These are phyloP conservation scores for Talaromyces sp. DNA, from an alignment of 2,329 filamentous ascomycete genomes.

Conservation along the genomic window DNA sequence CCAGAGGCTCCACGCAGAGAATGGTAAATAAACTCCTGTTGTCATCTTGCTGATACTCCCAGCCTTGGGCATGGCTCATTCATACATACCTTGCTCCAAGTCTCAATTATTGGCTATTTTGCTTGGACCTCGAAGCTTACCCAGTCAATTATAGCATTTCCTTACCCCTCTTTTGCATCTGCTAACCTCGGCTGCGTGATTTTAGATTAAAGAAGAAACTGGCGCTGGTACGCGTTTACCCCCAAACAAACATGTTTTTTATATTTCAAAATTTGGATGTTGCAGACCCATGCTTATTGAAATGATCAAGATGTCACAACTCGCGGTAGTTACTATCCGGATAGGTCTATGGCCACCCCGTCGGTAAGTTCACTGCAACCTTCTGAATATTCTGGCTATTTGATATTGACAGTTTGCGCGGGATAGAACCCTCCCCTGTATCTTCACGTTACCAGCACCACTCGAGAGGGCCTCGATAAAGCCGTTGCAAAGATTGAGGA, in stretches of 20 bases:
- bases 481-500: conserved; percentile 87
- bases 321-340: conserved; percentile 90
- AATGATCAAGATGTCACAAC: conserved; percentile 91
- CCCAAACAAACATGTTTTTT: conserved; percentile 30
- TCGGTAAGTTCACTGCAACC: conserved; percentile 58
- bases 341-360: conserved; percentile 94
- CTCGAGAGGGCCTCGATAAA: conserved; percentile 83
- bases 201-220: conserved; percentile 98
- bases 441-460: conserved; percentile 89
- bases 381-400: neutral
- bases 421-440: conserved; percentile 83
- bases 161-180: conserved; percentile 71
- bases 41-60: conserved; percentile 60
- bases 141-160: conserved; percentile 54
- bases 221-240: conserved; percentile 85
- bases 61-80: conserved; percentile 36
- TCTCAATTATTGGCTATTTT: conserved; percentile 19
- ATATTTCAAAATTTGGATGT: conserved; percentile 27
- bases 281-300: conserved; percentile 56
- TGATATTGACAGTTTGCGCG: neutral
- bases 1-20: conserved; percentile 95
- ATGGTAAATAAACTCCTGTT: conserved; percentile 87
- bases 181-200: conserved; percentile 87
- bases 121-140: conserved; percentile 59
- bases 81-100: conserved; percentile 15